Evolutionary conservation across 345 rosid genomes (phyloP), one percentile per base, ranked within the genome.

Genomic region (Salix koriyanagi): DNA sequence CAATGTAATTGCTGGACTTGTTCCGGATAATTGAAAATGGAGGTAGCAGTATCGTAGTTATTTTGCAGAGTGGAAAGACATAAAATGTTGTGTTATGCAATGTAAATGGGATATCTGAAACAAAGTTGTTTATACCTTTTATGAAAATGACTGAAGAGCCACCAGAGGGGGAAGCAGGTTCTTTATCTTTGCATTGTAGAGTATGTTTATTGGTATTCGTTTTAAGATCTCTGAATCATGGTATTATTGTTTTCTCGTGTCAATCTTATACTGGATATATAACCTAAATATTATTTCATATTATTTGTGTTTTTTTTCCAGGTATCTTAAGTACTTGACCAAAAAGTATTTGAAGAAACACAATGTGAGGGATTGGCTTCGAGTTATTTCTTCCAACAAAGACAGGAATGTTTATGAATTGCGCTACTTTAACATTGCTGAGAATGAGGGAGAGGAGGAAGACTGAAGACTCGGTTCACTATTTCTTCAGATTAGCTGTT

Each of bases 291-390:
- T 41, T 50, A 39, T 21, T 37, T 42, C 26, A 72, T 26, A 13
- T 41, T 32, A 16, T 48, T 19, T 6, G 28, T 15, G 11, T 7
- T 61, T 0, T 36, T 36, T 65, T 41, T 32, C 37, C 56, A 76
- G 83, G 66, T 80, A 80, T 73, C 77, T 80, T 4, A 76, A 80
- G 66, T 80, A 80, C 77, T 60, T 80, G 74, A 80, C 83, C 48
- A 80, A 80, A 44, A 80, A 80, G 74, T 76, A 80, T 65, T 62
- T 81, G 77, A 81, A 81, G 83, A 81, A 81, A 60, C 80, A 81
- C 80, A 76, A 81, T 37, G 83, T 81, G 58, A 56, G 83, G 13
- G 83, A 81, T 36, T 81, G 83, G 80, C 77, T 81, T 48, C 68
- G 83, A 18, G 83, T 81, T 7, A 81, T 81, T 76, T 73, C 83